These are phyloP conservation scores for Lagerstroemia fauriei DNA, from an alignment of 441 rosid species.

Conservation along the genomic window DNA sequence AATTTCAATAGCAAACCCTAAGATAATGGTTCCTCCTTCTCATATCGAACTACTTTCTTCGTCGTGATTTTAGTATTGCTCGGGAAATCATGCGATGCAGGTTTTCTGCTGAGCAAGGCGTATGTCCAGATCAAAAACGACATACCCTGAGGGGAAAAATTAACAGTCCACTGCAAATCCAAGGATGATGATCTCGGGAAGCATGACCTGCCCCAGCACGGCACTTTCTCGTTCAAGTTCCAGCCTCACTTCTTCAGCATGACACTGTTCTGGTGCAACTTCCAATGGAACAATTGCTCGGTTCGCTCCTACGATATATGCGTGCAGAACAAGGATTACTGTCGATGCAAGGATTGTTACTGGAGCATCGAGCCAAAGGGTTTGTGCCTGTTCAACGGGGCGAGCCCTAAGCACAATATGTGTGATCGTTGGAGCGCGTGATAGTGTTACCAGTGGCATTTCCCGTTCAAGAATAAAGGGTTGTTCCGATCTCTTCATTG, in stretches of 20 bases:
- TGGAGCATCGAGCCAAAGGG: neutral
- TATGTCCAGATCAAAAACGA: too few relatives aligned
- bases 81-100: too few relatives aligned
- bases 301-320: constrained; percentile 7
- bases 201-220: neutral
- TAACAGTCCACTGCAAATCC: constrained; percentile 23
- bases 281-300: neutral
- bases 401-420: too few relatives aligned
- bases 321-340: neutral
- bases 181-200: constrained; percentile 23
- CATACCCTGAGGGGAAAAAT: neutral
- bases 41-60: too few relatives aligned
- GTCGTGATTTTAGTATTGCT: too few relatives aligned
- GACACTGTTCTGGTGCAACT: constrained; percentile 19
- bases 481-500: too few relatives aligned
- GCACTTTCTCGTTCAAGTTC: neutral
- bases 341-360: neutral
- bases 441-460: neutral
- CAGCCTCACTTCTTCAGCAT: neutral
- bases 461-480: neutral
- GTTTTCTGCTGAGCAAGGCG: neutral
- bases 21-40: too few relatives aligned
- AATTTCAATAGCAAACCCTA: too few relatives aligned
- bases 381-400: neutral
- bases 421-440: neutral